Base-by-base conservation (phyloP, 2,329 filamentous ascomycete species). In the Atkinsonella texensis region DNA sequence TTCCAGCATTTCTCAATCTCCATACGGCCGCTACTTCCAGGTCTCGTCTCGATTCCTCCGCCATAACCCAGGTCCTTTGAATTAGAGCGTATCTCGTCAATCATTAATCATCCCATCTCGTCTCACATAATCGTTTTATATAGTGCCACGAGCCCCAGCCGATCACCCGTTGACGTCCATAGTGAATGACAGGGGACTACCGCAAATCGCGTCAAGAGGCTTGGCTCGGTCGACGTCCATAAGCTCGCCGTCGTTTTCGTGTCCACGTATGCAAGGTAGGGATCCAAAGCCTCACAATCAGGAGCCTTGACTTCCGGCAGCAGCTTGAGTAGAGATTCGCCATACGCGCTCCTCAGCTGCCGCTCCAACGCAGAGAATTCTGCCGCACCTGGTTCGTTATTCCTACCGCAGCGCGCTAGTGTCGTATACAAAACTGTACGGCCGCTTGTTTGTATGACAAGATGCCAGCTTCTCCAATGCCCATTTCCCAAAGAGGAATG, bases 101-200 rank as follows among this genome's bases (percentile, higher is more conserved):
- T 50, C 49, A 31, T 46, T 31, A 45, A 12, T 38, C 50, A 17
- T 48, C 43, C 20, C 42, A 42, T n/a, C 31, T 28, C 41, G 41
- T 17, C 31, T 28, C 32, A 45, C 23, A 59, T 52, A 13, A 52
- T 39, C 17, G 55, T 60, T 49, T 61, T 62, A 52, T 64, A 68
- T 15, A 69, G 52, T n/a, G 61, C 65, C 43, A 71, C 58, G 31
- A 63, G 56, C 20, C 58, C 57, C 18, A 71, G 52, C 32, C 62
- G 65, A 50, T 67, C 58, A 31, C 64, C 65, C 13, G 50, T 43
- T 12, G 57, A 49, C 9, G 63, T 63, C 67, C 68, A 68, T 11
- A 70, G 58, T 6, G 68, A 69, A 49, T 56, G 58, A 49, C 68
- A 71, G n/a, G 68, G 68, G 18, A 70, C 56, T 6, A 62, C 50